phyloP scores from a whole-genome alignment of 495 filamentous ascomycete species.

The Daldinia childiae region DNA sequence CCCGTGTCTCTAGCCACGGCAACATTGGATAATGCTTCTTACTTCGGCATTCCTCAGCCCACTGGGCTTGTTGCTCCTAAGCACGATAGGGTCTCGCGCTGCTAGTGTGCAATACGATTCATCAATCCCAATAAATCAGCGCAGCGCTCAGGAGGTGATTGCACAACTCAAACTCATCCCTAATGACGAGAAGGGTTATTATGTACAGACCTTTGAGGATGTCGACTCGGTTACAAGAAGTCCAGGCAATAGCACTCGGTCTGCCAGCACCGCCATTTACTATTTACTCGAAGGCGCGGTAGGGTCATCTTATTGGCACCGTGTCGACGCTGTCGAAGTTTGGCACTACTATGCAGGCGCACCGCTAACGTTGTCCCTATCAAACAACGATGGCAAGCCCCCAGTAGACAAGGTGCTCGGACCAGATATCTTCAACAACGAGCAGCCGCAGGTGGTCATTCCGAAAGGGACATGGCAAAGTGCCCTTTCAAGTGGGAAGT shows the following conservation, averaged over 20 bases:
- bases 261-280: constrained; percentile 60
- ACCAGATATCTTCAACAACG: constrained; percentile 49
- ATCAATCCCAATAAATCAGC: constrained; percentile 22
- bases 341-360: constrained; percentile 64
- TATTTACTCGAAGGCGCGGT: constrained; percentile 57
- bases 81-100: constrained; percentile 3
- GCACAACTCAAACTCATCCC: constrained; percentile 50
- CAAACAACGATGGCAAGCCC: constrained; percentile 41
- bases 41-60: constrained; percentile 4
- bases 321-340: constrained; percentile 57
- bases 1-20: neutral
- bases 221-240: constrained; percentile 9
- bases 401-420: constrained; percentile 63
- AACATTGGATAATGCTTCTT: constrained; percentile 13
- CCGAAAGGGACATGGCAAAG: constrained; percentile 54
- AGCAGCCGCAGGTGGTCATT: constrained; percentile 56
- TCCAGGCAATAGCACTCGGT: constrained; percentile 47
- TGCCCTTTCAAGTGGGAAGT: constrained; percentile 53
- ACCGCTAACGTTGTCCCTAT: constrained; percentile 52
- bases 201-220: constrained; percentile 58
- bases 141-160: constrained; percentile 53
- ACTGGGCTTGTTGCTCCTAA: constrained; percentile 15
- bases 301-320: constrained; percentile 57
- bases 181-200: constrained; percentile 60
- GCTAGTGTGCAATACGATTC: constrained; percentile 2